Evolutionary conservation across 2,329 filamentous ascomycete species (phyloP).

Genomic region (Teratosphaeria epicoccoides): DNA sequence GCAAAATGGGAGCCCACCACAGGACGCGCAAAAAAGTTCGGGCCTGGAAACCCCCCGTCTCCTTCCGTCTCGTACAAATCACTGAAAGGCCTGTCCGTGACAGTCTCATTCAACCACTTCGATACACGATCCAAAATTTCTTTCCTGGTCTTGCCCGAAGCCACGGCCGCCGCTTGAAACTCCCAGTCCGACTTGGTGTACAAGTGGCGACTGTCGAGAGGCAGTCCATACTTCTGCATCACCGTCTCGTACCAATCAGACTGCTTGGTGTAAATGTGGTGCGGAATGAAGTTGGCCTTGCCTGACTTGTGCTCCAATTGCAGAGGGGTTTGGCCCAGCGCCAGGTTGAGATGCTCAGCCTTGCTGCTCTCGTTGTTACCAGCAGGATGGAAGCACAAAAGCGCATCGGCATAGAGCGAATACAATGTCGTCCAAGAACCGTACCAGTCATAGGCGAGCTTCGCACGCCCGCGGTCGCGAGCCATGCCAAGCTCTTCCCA

Average conservation of each 20-base stretch:
- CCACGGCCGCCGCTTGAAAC: conserved; percentile 74
- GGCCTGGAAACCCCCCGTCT: conserved; percentile 60
- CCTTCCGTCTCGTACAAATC: conserved; percentile 77
- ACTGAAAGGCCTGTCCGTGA: conserved; percentile 63
- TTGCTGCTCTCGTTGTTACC: conserved; percentile 16
- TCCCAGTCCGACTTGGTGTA: conserved; percentile 90
- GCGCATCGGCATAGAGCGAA: conserved; percentile 69
- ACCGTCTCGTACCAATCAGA: conserved; percentile 72
- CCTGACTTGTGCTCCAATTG: background rate
- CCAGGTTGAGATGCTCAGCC: conserved; percentile 10
- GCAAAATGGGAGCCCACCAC: conserved; percentile 82
- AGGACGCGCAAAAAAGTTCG: conserved; percentile 68
- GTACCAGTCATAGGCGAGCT: conserved; percentile 69
- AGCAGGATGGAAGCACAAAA: conserved; percentile 64
- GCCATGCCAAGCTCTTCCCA: conserved; percentile 66
- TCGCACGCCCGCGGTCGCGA: conserved; percentile 58
- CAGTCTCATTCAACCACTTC: conserved; percentile 74
- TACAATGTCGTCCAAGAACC: conserved; percentile 79
- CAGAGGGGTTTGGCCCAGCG: background rate
- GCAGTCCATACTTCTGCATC: conserved; percentile 70
- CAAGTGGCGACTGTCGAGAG: conserved; percentile 69
- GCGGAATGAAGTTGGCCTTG: conserved; percentile 50
- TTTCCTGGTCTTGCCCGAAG: conserved; percentile 54
- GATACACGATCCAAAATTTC: conserved; percentile 67
- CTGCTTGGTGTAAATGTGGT: conserved; percentile 66